Percentiles rank a stretch among this genome's conserved stretches.
These are phyloP conservation scores for Cerrena zonata DNA, from an alignment of 1,284 basidiomycete genomes.

Conservation along the genomic window DNA sequence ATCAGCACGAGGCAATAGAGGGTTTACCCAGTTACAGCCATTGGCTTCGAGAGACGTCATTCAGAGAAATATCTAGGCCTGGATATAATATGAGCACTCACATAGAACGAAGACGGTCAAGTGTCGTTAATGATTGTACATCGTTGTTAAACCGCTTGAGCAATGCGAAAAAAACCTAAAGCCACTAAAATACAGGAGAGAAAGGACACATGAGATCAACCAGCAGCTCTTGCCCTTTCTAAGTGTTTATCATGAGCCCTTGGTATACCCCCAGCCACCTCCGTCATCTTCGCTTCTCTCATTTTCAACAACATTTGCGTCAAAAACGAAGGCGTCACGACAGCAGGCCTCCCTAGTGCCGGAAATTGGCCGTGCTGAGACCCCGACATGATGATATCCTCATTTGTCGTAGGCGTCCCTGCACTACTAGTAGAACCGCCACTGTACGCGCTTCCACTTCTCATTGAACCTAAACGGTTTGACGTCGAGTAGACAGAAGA, in stretches of 20 bases:
- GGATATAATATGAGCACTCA: no score
- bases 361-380: slow-evolving; percentile 10
- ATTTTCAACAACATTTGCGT: slow-evolving; percentile 55
- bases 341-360: slow-evolving; percentile 2
- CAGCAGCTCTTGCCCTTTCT: slow-evolving; percentile 61
- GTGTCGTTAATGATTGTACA: no score
- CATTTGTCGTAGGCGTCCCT: slow-evolving; percentile 22
- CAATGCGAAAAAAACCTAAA: no score
- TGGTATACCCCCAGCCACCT: slow-evolving; percentile 45
- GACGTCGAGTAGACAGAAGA: slow-evolving; percentile 8
- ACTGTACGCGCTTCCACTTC: slow-evolving; percentile 21
- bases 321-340: slow-evolving; percentile 51
- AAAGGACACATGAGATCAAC: slow-evolving; percentile 23
- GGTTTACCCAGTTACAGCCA: no score
- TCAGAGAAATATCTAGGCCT: no score
- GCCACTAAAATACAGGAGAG: no score
- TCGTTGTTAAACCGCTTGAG: no score
- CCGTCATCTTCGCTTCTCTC: slow-evolving; percentile 61
- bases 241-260: slow-evolving; percentile 61
- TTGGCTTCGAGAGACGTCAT: no score
- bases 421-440: slow-evolving; percentile 14
- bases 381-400: slow-evolving; percentile 28
- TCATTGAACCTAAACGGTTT: slow-evolving; percentile 18
- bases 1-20: no score
- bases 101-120: no score